phyloP scores from a whole-genome alignment of 495 filamentous ascomycete genomes.

The Schizothecium vesticola region DNA sequence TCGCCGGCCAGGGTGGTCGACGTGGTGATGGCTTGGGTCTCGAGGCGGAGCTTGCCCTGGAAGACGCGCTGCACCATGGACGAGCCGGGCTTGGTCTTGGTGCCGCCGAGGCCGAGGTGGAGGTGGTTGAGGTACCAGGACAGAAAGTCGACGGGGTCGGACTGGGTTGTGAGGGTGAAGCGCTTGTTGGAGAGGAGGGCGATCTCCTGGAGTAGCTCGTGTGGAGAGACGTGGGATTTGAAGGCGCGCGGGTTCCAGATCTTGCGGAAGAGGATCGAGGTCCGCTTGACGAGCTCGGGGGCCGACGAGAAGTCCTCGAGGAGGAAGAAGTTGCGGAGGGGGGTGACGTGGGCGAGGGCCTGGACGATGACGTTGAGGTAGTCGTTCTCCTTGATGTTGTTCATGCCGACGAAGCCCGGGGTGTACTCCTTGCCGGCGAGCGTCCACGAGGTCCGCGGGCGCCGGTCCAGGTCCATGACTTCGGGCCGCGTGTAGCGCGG shows the following conservation, averaged over 20 bases:
- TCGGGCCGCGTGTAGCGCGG: constrained; percentile 76
- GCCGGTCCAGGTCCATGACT: constrained; percentile 73
- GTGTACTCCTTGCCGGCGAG: constrained; percentile 76
- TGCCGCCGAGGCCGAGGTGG: constrained; percentile 85
- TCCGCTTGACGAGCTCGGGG: constrained; percentile 63
- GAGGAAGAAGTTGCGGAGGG: constrained; percentile 89
- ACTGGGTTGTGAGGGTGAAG: constrained; percentile 85
- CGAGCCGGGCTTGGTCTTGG: constrained; percentile 73
- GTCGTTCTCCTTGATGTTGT: constrained; percentile 99
- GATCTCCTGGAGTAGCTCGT: constrained; percentile 94
- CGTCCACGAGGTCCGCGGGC: constrained; percentile 69
- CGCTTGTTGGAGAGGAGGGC: constrained; percentile 83
- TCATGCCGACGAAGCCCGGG: constrained; percentile 96
- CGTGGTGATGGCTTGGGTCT: constrained; percentile 91
- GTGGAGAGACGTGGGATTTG: constrained; percentile 93
- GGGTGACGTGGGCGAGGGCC: constrained; percentile 80
- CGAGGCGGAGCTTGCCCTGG: constrained; percentile 85
- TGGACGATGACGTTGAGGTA: constrained; percentile 98
- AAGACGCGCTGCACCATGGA: constrained; percentile 87
- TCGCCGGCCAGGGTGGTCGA: constrained; percentile 75
- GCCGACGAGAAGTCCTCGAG: constrained; percentile 64
- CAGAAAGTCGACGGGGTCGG: constrained; percentile 92
- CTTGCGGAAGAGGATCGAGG: constrained; percentile 88
- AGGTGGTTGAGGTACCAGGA: constrained; percentile 97
- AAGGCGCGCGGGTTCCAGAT: constrained; percentile 98